These are phyloP conservation scores for Murraya koenigii DNA, from an alignment of 345 rosid species.

Conservation along the genomic window DNA sequence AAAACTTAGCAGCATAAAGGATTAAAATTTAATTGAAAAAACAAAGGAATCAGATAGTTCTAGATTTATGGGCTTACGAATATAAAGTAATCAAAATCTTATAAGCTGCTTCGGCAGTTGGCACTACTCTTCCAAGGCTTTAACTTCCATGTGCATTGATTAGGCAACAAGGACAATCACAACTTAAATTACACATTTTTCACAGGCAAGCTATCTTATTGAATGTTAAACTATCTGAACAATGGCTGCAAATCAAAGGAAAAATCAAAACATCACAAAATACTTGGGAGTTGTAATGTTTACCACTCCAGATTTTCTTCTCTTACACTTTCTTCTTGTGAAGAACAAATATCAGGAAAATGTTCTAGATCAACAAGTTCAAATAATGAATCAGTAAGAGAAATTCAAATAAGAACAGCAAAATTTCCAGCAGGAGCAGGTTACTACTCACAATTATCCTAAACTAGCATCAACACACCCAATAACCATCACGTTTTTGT, in stretches of 20 bases:
- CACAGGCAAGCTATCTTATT: background rate
- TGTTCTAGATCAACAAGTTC: background rate
- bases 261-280: background rate
- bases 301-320: background rate
- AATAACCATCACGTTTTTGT: background rate
- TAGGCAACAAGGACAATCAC: background rate
- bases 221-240: background rate
- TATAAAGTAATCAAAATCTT: background rate
- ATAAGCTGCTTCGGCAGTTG: background rate
- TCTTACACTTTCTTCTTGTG: background rate
- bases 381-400: background rate
- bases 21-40: background rate
- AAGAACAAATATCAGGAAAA: background rate
- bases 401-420: constrained; percentile 1
- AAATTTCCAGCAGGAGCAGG: background rate
- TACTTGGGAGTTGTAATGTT: background rate
- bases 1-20: constrained; percentile 9
- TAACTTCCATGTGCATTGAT: background rate
- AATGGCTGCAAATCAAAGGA: background rate
- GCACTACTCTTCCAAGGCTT: background rate
- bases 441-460: background rate
- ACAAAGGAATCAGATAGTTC: background rate
- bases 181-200: background rate
- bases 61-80: background rate
- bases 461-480: background rate